Conservation (phyloP, 192 early-diverging fungal species). For the Coemansia sp. region DNA sequence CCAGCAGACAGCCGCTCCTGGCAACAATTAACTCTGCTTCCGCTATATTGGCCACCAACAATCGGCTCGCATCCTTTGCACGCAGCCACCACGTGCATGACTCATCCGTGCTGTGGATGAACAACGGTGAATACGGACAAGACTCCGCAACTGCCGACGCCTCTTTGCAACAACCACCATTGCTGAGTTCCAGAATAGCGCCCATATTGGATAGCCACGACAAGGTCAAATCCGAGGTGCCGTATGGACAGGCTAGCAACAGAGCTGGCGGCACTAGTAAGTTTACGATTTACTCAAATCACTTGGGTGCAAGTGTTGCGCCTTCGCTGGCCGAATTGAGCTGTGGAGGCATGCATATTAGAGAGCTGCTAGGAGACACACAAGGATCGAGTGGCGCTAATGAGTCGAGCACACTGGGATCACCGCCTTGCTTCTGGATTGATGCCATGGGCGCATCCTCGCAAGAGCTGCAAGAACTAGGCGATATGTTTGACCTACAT, state of each 20-base stretch:
- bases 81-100: conserved; percentile 21
- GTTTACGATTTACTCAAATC: conserved; percentile 36
- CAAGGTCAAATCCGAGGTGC: not conserved
- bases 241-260: not conserved
- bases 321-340: conserved; percentile 16
- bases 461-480: conserved; percentile 58
- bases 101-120: conserved; percentile 47
- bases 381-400: conserved; percentile 11
- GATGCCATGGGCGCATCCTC: conserved; percentile 59
- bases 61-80: conserved; percentile 4
- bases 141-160: not conserved
- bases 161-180: not conserved
- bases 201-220: not conserved
- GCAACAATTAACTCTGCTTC: not conserved
- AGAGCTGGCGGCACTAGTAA: not conserved
- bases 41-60: not conserved
- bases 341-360: conserved; percentile 11
- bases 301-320: conserved; percentile 20
- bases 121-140: conserved; percentile 5
- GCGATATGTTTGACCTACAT: conserved; percentile 69
- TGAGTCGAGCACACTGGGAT: not conserved
- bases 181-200: not conserved
- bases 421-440: conserved; percentile 66
- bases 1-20: not conserved
- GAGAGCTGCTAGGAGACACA: not conserved